These are phyloP conservation scores for Sarocladiaceae sp. DNA, from an alignment of 2,329 filamentous ascomycete genomes.

Conservation along the genomic window DNA sequence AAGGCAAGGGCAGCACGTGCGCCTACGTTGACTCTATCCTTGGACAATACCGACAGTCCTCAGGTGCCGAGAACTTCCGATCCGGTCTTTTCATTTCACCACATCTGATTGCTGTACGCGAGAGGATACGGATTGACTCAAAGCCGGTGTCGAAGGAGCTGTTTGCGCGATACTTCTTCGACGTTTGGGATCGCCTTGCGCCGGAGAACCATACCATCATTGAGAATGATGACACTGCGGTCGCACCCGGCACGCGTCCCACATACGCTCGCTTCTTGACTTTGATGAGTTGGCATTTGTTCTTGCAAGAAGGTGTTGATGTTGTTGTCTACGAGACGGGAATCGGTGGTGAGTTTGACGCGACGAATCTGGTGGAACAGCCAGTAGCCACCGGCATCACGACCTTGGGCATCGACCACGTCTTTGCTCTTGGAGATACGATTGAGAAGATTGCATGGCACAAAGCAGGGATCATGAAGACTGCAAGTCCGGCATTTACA, in stretches of 20 bases:
- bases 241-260: slow-evolving; percentile 34
- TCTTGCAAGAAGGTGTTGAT: slow-evolving; percentile 58
- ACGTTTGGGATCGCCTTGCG: slow-evolving; percentile 58
- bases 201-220: slow-evolving; percentile 23
- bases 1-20: slow-evolving; percentile 71
- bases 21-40: slow-evolving; percentile 64
- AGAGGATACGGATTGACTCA: slow-evolving; percentile 62
- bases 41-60: slow-evolving; percentile 37
- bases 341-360: slow-evolving; percentile 64
- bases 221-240: slow-evolving; percentile 25
- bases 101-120: slow-evolving; percentile 62
- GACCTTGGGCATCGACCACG: slow-evolving; percentile 66
- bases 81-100: slow-evolving; percentile 67
- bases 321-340: slow-evolving; percentile 63
- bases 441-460: slow-evolving; percentile 69
- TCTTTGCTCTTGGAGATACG: slow-evolving; percentile 57
- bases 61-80: slow-evolving; percentile 29
- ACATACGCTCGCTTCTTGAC: slow-evolving; percentile 60
- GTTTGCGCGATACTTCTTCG: slow-evolving; percentile 64
- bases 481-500: slow-evolving; percentile 53
- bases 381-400: slow-evolving; percentile 59
- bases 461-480: slow-evolving; percentile 68
- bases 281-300: slow-evolving; percentile 64
- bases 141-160: slow-evolving; percentile 50
- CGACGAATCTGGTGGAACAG: slow-evolving; percentile 60